Base-by-base conservation (phyloP, 23 red algal species). In the Chondrus crispus region DNA sequence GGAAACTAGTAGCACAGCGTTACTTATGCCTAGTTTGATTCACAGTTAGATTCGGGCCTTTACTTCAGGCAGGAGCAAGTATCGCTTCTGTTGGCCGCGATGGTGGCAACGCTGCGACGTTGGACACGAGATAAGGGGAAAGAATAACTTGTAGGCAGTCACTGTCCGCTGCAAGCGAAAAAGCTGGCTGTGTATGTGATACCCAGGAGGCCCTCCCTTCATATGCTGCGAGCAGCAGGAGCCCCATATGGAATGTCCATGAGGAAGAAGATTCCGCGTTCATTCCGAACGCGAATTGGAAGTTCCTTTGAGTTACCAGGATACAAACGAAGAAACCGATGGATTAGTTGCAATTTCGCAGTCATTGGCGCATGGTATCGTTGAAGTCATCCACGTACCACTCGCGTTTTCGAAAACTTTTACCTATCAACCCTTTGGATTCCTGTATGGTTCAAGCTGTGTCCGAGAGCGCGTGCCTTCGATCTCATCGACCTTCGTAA, bases 171-270 rank as follows among this genome's bases (percentile, higher is more conserved):
- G 50, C 50, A 14, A 55, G 12, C 20, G 13, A 14, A 12, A 55
- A 20, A 12, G 12, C 18, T 32, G 26, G 5, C 9, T 66, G 18
- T 32, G 5, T 19, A 9, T 19, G 6, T 9, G 18, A 19, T 32
- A 9, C 60, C 18, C 26, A 66, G 7, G 8, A 66, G 18, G 9
- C 60, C 8, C 18, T 22, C 9, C 0, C 26, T 9, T 66, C 60
- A 90, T 22, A 90, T 90, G 73, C 87, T 90, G 22, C 87, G 69
- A 2, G 71, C 87, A 6, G 69, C 47, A 45, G 87, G 87, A 12
- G 87, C 71, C 22, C 62, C 87, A 42, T 90, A 90, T 6, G 69
- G 87, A 48, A 90, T 90, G 29, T 90, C 73, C 13, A 90, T 40
- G 29, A 90, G 52, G 33, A 74, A 55, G 24, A 90, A 90, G 41